Evolutionary conservation across 768 basidiomycete genomes (phyloP), one percentile per base, ranked within the genome.

Genomic region (Auricularia auricula-judae): DNA sequence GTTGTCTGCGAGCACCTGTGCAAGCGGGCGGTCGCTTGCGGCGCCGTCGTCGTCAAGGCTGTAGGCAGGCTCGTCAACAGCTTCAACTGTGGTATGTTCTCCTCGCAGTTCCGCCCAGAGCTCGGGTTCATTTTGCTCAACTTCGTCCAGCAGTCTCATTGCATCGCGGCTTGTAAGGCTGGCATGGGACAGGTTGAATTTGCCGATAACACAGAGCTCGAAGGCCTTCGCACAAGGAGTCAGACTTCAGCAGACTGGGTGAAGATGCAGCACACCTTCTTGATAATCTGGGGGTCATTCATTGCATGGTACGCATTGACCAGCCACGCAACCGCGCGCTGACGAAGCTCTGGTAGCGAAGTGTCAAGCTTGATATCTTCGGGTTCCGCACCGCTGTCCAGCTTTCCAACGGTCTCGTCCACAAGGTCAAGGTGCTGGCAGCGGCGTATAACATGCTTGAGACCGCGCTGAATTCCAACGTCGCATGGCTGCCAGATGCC

Each of bases 361-460:
- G 65, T 68, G 21, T 76, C 73, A 56, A 75, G 62, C 8, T 18
- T 36, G 35, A 73, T 47, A 2, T 63, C 51, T 1, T 53, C 39
- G 8, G 62, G n/a, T n/a, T 47, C 21, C 8, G 12, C 62, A 3
- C 71, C 70, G 5, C 62, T 47, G 2, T 73, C 63, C 1, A 78
- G 66, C 62, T 74, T 69, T 1, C 14, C 18, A 2, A 73, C 35
- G 2, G 73, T 63, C 47, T 77, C 72, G 0, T 70, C 47, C 1
- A 80, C 73, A 36, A 79, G 58, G 62, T 76, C 74, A 42, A 72
- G 67, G 67, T 79, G 77, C 62, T 71, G 71, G 0, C 74, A 73
- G 2, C 67, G 63, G 35, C 71, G 71, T 29, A 75, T 70, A 4
- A 74, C 71, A 3, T 68, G 71, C 65, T 80, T 80, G 65, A 80